Evolutionary conservation across 2,329 filamentous ascomycete species (phyloP), one percentile per base, ranked within the genome.

Genomic region (Paracorniculantispora psalliotae): DNA sequence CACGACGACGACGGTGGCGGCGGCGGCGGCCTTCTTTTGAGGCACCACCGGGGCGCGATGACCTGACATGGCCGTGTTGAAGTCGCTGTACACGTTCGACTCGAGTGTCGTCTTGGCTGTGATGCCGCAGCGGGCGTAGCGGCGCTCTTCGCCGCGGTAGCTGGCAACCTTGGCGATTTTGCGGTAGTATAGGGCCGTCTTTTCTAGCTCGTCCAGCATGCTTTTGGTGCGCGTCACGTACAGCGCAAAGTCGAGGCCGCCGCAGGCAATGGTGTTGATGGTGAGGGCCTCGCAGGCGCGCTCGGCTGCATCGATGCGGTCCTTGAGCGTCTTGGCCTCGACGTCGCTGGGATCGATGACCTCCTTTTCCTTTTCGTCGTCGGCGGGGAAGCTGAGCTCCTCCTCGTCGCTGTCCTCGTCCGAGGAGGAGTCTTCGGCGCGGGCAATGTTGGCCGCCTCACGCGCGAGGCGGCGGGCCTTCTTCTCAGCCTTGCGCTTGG

Each of bases 211-310:
- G 2, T 12, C n/a, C 26, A 49, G 44, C 8, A 8, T 12, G 7
- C 9, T 15, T 10, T 7, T 33, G 21, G 17, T 12, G 56, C 47
- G 47, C 25, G 37, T 37, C 8, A 58, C 39, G 37, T 52, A 58
- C 25, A 58, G 56, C 47, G 47, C 56, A 46, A 58, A 58, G 47
- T 58, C 56, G 12, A 58, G n/a, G 4, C 15, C 35, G 47, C 56
- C 56, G 12, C 26, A 4, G 33, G 23, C 17, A 2, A 49, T 19
- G 21, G 54, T 25, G 23, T 13, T 8, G 10, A 43, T 15, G 7
- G 28, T 46, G 30, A 50, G 46, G 9, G 17, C 28, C 1, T 23
- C 23, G 26, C 10, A 2, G n/a, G 26, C 52, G 15, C 6, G 52
- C 12, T 33, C 9, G 10, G 39, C 50, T 1, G 4, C 6, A 15